Base-by-base conservation (phyloP, 495 filamentous ascomycete genomes). In the Staphylotrichum tortipilum region DNA sequence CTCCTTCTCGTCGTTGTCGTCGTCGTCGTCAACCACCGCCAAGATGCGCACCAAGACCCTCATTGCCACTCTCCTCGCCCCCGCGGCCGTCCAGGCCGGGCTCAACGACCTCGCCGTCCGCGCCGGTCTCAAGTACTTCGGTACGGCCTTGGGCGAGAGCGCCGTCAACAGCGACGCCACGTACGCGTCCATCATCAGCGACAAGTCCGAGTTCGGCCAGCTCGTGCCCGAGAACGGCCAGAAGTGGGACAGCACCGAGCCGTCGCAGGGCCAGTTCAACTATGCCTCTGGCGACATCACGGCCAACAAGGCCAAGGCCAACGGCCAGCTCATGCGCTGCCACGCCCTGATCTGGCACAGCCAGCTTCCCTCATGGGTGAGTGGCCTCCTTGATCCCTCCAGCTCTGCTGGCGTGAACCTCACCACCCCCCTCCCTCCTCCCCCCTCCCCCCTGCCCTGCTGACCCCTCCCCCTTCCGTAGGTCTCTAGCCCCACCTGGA, bases 331-430 rank as follows among this genome's bases (percentile, higher is more conserved):
- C 17, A 54, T 83, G 34, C 60, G 79, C 26, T 82, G 78, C 49
- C 79, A 84, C 58, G 80, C 73, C 8, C 63, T 83, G n/a, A 74
- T 81, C 4, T 85, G 78, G 80, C 64, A 83, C 60, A 69, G 63
- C 33, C 79, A 85, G 53, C 62, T 84, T 7, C 78, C 82, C 10
- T 67, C 42, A 40, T 83, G 77, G 78, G 74, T 63, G 21, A 26
- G 55, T 45, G 6, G 6, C 28, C 3, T 26, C 26, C 2, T 23
- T 53, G 12, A 19, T n/a, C 6, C 41, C 14, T 14, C 2, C 12
- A n/a, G n/a, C n/a, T n/a, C n/a, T n/a, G n/a, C n/a, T n/a, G n/a
- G n/a, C n/a, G n/a, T n/a, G n/a, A n/a, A n/a, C n/a, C n/a, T n/a
- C n/a, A n/a, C n/a, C n/a, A n/a, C n/a, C n/a, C n/a, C n/a, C n/a